Percentiles rank a stretch among this genome's conserved stretches.
Conservation (phyloP, 768 basidiomycete genomes). For the Pleurotus platypus region DNA sequence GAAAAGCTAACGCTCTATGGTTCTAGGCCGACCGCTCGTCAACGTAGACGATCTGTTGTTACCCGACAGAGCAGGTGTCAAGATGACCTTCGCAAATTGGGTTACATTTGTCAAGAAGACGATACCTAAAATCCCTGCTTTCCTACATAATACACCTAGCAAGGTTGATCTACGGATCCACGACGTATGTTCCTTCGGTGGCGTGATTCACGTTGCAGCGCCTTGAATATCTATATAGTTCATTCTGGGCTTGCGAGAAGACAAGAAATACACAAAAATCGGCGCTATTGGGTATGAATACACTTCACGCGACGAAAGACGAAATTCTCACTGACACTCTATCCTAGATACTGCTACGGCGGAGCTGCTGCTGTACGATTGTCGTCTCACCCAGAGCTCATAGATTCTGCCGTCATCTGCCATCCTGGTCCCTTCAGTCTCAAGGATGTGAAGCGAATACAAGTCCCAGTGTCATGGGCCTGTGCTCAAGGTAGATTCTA, state of each 20-base stretch:
- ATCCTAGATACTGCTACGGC: slow-evolving; percentile 39
- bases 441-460: slow-evolving; percentile 31
- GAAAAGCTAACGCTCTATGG: not conserved
- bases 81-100: slow-evolving; percentile 26
- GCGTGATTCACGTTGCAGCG: not conserved
- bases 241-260: slow-evolving; percentile 26
- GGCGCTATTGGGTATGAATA: slow-evolving; percentile 33
- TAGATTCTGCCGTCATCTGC: slow-evolving; percentile 36
- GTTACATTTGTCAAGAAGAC: slow-evolving; percentile 21
- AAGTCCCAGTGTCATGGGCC: slow-evolving; percentile 18
- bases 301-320: not conserved
- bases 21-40: slow-evolving; percentile 28
- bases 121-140: slow-evolving; percentile 25
- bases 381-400: slow-evolving; percentile 25
- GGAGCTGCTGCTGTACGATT: slow-evolving; percentile 34
- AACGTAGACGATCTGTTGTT: slow-evolving; percentile 18
- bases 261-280: slow-evolving; percentile 37
- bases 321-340: not conserved
- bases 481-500: slow-evolving; percentile 14
- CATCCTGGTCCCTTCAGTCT: slow-evolving; percentile 35
- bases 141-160: slow-evolving; percentile 27
- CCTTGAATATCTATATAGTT: slow-evolving; percentile 14
- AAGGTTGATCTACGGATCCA: slow-evolving; percentile 25
- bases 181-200: slow-evolving; percentile 13
- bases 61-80: slow-evolving; percentile 31